Evolutionary conservation across 192 early-diverging fungal species (phyloP), one percentile per base, ranked within the genome.

Genomic region (Coemansia sp.): DNA sequence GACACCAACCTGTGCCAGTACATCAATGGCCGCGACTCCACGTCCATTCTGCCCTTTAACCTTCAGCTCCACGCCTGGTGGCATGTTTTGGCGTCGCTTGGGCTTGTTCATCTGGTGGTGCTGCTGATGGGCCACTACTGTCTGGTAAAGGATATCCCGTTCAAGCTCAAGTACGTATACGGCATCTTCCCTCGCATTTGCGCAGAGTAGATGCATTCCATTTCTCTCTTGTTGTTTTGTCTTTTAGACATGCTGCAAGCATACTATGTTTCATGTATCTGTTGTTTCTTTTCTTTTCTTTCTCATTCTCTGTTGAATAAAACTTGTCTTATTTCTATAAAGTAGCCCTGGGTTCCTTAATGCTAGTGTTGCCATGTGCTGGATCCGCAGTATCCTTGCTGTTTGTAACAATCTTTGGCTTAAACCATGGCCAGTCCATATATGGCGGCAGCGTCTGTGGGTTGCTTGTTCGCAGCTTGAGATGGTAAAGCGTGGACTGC

Each of bases 11-110:
- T 77, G 43, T 85, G 83, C 69, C 12, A 62, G 6, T 68, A 71
- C 15, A 73, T 89, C 61, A 81, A 88, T 38, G 76, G 75, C 37
- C 72, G 77, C 59, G 56, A 78, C 47, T 9, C 47, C 0, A 40
- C 52, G 49, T 83, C 80, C 4, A 64, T 80, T 6, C 38, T 89
- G 56, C 81, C 84, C 4, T 71, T 78, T 66, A 87, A 88, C 70
- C 32, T 80, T 72, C 76, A 89, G 68, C 74, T 89, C 9, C 88
- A 89, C 61, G 88, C 88, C 9, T 84, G 85, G 84, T 89, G 88
- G 88, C 88, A 89, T 54, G 74, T 86, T 0, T 67, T 89, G 40
- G 87, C 85, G 4, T 87, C 86, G 9, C 60, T 87, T 49, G 88
- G 86, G 3, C 73, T 88, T 6, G 87, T 85, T 53, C 80, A 87